Base-by-base conservation (phyloP, 2,329 filamentous ascomycete species). In the Sporothrix pallida region DNA sequence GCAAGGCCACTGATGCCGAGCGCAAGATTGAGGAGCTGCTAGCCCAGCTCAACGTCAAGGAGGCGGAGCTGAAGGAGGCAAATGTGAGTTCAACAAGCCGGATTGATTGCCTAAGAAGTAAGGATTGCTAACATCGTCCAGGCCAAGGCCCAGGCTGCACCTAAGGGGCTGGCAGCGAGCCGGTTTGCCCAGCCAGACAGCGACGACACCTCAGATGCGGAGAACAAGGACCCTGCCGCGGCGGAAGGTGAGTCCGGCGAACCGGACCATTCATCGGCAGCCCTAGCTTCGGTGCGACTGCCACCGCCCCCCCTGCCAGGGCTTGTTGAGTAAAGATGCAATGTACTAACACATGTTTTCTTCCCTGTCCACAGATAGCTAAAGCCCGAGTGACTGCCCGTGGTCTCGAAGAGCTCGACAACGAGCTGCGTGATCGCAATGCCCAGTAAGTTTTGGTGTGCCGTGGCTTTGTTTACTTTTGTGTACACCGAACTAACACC, bases 201-300 rank as follows among this genome's bases (percentile, higher is more conserved):
- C 65, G 73, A 73, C 74, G 79, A 79, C 56, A 74, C 76, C 76
- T 78, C 77, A 71, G 79, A 79, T 62, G 78, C 77, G 8, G 68
- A 67, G 62, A 67, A 67, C 50, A 44, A 65, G 75, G 80, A 80
- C 74, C 75, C 78, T 75, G 79, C 81, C 72, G 78, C 81, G 79
- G 83, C 83, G 80, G 86, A 87, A 87, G 88, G 87, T 87, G 88
- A 90, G 88, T 83, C 83, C 80, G 83, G 83, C 78, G 86, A 88
- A 79, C 79, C 80, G 79, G 89, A 91, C 80, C 84, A 88, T 84
- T 89, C 88, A 82, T 91, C 89, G 80, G 84, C 86, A 80, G 89
- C 89, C 82, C 85, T 91, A 83, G 89, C 89, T 84, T 88, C 87
- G 89, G 89, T 91, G 87, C 86, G 89, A 84, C 79, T 54, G 75